Percentiles rank a stretch among this genome's conserved stretches.
Conservation (phyloP, 495 filamentous ascomycete genomes). For the Poronia punctata region DNA sequence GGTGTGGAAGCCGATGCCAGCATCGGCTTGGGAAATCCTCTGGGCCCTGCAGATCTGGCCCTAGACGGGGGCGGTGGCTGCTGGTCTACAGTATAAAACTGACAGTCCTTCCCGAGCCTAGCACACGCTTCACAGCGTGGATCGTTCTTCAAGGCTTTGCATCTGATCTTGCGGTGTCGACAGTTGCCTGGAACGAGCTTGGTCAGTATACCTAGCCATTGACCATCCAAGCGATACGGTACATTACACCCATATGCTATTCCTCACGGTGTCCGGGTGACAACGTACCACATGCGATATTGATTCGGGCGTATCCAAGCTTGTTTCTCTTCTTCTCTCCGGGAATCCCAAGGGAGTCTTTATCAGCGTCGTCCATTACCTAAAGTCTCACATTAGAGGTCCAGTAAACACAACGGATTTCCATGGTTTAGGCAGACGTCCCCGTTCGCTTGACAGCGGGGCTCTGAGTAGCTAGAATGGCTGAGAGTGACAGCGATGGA, state of each 20-base stretch:
- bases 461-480: constrained; percentile 29
- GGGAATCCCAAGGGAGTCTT: constrained; percentile 37
- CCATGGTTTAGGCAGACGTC: constrained; percentile 31
- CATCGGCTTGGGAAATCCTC: constrained; percentile 32
- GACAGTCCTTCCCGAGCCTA: constrained; percentile 90
- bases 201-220: no score
- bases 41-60: constrained; percentile 32
- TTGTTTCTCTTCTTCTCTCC: constrained; percentile 91
- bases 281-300: constrained; percentile 91
- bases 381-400: constrained; percentile 58
- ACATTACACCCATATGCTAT: no score
- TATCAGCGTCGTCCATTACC: constrained; percentile 26
- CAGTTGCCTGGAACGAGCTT: constrained; percentile 83
- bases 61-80: constrained; percentile 49
- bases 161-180: constrained; percentile 90
- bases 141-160: constrained; percentile 69
- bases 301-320: constrained; percentile 93
- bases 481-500: constrained; percentile 20
- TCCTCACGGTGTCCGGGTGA: no score
- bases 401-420: constrained; percentile 57
- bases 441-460: constrained; percentile 25
- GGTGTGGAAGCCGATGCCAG: constrained; percentile 43
- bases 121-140: constrained; percentile 95
- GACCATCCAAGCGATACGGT: no score
- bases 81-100: constrained; percentile 89